phyloP scores from a whole-genome alignment of 108 stramenopile species.

The Skeletonema costatum region DNA sequence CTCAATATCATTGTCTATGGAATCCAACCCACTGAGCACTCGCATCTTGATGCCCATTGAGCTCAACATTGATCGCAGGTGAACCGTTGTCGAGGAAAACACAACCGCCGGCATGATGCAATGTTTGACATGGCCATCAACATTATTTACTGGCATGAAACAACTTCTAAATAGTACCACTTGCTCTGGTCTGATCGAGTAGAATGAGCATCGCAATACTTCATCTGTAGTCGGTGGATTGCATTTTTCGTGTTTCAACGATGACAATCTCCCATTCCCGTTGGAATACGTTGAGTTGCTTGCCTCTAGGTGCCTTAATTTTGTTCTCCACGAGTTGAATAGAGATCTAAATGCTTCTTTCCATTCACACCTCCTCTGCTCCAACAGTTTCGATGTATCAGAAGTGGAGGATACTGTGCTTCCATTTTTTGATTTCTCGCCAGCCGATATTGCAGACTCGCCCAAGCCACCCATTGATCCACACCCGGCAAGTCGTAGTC shows the following conservation, averaged over 20 bases:
- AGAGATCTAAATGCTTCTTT: slow-evolving; percentile 50
- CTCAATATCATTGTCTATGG: background rate
- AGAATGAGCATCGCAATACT: slow-evolving; percentile 46
- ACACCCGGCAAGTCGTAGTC: slow-evolving; percentile 27
- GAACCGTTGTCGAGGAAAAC: slow-evolving; percentile 49
- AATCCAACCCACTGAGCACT: background rate
- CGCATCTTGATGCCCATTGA: slow-evolving; percentile 41
- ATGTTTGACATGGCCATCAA: background rate
- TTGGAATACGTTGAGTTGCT: background rate
- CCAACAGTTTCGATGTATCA: slow-evolving; percentile 19
- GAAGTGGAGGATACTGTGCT: background rate
- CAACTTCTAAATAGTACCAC: slow-evolving; percentile 44
- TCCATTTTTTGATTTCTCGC: background rate
- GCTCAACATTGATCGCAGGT: slow-evolving; percentile 33
- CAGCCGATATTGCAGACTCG: slow-evolving; percentile 3
- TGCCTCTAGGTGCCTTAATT: slow-evolving; percentile 11
- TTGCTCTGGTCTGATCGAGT: slow-evolving; percentile 34
- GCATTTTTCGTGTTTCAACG: background rate
- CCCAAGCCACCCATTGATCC: slow-evolving; percentile 44
- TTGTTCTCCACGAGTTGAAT: slow-evolving; percentile 45
- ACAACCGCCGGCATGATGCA: slow-evolving; percentile 40
- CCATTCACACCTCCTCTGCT: slow-evolving; percentile 49
- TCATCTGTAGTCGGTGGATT: slow-evolving; percentile 9
- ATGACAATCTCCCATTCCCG: background rate
- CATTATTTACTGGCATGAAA: background rate